A percentile compares a stretch with the other conserved stretches of the same genome.
Conservation (phyloP, 371 early-diverging fungal species). For the Syncephalastrum sp. region DNA sequence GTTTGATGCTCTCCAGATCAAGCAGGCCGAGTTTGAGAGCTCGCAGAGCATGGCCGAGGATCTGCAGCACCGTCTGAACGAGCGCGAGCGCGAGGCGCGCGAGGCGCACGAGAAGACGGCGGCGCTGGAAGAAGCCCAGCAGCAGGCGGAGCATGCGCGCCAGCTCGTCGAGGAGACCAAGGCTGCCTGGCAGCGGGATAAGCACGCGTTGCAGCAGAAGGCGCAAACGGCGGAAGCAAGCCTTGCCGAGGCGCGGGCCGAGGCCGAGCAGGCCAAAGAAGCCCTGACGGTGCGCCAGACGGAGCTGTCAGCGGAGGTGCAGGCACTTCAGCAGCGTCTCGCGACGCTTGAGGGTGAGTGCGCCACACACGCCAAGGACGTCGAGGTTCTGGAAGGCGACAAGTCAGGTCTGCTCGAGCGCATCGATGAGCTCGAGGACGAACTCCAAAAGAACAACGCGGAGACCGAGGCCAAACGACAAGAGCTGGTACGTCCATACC, state of each 20-base stretch:
- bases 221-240: too few species aligned
- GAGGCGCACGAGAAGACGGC: conserved; percentile 51
- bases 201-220: conserved; percentile 7
- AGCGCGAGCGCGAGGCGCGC: conserved; percentile 47
- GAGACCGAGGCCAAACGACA: conserved; percentile 4
- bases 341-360: conserved; percentile 30
- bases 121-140: conserved; percentile 50
- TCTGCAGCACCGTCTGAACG: conserved; percentile 52
- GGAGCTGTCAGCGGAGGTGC: conserved; percentile 2
- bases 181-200: conserved; percentile 32
- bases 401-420: conserved; percentile 29
- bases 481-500: too few species aligned
- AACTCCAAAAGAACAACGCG: conserved; percentile 18
- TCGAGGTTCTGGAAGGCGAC: conserved; percentile 29
- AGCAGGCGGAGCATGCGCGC: conserved; percentile 22
- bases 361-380: conserved; percentile 23
- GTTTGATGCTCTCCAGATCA: conserved; percentile 64
- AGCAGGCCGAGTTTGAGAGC: conserved; percentile 71
- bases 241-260: conserved; percentile 13
- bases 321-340: conserved; percentile 23
- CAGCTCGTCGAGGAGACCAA: conserved; percentile 30
- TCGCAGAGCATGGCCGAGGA: conserved; percentile 62
- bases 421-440: conserved; percentile 34
- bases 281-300: not conserved
- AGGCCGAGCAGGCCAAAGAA: conserved; percentile 6